A percentile compares a stretch with the other conserved stretches of the same genome.
Evolutionary conservation across 768 basidiomycete genomes (phyloP).

Genomic region (Podaxis carcinomalis): DNA sequence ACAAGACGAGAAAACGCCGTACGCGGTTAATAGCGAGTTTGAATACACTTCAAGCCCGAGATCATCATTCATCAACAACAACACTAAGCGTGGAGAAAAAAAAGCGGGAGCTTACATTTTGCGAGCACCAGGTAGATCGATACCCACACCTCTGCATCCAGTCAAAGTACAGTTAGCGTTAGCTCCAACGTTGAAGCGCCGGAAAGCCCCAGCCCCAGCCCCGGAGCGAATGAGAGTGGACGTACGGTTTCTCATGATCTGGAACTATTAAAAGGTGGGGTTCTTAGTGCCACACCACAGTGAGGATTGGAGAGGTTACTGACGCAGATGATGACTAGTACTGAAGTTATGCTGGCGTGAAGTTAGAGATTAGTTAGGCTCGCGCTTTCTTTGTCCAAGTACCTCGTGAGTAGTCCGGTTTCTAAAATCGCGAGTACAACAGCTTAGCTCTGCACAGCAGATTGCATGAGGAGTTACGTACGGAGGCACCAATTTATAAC

Average conservation of each 20-base stretch:
- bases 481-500: slow-evolving; percentile 23
- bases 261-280: slow-evolving; percentile 16
- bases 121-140: slow-evolving; percentile 22
- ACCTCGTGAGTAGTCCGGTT: slow-evolving; percentile 4
- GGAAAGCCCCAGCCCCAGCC: not conserved
- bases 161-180: not conserved
- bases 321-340: slow-evolving; percentile 20
- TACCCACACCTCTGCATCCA: slow-evolving; percentile 21
- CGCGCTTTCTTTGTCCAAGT: not conserved
- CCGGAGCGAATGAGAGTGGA: not conserved
- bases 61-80: not conserved
- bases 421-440: not conserved
- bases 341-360: slow-evolving; percentile 18
- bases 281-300: not conserved
- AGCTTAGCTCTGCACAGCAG: not conserved
- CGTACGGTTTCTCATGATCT: slow-evolving; percentile 18
- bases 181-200: not conserved
- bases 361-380: not conserved
- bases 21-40: slow-evolving; percentile 22
- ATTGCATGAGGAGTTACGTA: slow-evolving; percentile 9
- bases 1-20: not conserved
- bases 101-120: slow-evolving; percentile 19
- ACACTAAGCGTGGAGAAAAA: not conserved
- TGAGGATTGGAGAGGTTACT: not conserved
- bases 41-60: slow-evolving; percentile 22